Evolutionary conservation across 495 filamentous ascomycete species (phyloP), one percentile per base, ranked within the genome.

Genomic region (Aspergillus affinis): DNA sequence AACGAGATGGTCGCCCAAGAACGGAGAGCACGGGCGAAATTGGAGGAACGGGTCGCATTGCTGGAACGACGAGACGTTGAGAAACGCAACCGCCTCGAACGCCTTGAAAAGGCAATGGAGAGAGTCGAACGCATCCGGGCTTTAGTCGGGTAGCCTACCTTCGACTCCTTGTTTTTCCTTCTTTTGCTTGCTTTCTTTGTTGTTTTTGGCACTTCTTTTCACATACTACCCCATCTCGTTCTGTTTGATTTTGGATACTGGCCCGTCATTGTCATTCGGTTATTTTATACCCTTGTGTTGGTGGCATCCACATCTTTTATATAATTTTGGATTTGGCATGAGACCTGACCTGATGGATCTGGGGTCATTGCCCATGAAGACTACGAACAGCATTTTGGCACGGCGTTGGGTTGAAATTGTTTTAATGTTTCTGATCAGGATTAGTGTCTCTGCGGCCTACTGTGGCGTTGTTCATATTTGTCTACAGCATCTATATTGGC

Each of bases 1-100:
- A 98, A 98, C 66, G 90, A 96, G 79, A 98, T 98, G 93, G 94
- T 98, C 23, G 91, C 93, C 17, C 77, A 85, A 65, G 94, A 98
- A 79, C 81, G 94, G 49, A 86, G 88, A 69, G 90, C 89, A 36
- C 77, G 91, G 46, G 90, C 89, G 7, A 84, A 82, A 71, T 78
- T 98, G 30, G 92, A 96, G 71, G 88, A 91, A 70, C 71, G 90
- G 30, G 84, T 93, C 0, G 81, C 73, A 27, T 79, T 88, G 63
- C 72, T 93, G 41, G 89, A 93, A 73, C 73, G 81, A 30, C 68
- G 90, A 45, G 90, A 93, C 63, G 75, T 71, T 23, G 89, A 92
- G 67, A 91, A 90, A 80, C 78, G 83, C 61, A 81, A 79, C 54
- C 72, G 89, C 55, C 66, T 96, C 46, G 93, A 93, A 61, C 70